phyloP scores from a whole-genome alignment of 345 rosid species.

The Clausena lansium region DNA sequence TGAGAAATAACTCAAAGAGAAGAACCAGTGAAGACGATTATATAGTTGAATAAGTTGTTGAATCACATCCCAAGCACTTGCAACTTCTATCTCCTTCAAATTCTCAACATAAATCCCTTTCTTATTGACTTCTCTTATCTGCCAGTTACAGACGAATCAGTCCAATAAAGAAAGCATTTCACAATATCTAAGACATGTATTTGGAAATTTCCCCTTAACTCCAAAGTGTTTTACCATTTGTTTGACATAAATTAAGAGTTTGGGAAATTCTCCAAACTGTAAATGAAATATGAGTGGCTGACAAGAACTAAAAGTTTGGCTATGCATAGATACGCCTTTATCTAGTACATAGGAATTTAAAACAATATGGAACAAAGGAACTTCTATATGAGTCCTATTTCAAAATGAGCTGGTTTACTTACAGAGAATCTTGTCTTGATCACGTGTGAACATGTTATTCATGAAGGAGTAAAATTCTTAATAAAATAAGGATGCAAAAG shows the following conservation, averaged over 20 bases:
- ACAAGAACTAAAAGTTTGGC: not conserved
- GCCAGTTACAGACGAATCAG: constrained; percentile 5
- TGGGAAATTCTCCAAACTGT: not conserved
- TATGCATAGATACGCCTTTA: not conserved
- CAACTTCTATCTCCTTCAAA: constrained; percentile 88
- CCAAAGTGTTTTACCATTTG: not conserved
- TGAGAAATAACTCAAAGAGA: not conserved
- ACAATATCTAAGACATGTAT: not conserved
- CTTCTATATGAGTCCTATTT: not conserved
- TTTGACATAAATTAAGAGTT: not conserved
- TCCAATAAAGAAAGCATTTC: not conserved
- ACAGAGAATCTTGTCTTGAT: not conserved
- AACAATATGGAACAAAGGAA: not conserved
- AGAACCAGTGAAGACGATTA: not conserved
- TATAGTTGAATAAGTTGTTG: constrained; percentile 83
- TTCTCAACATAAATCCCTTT: constrained; percentile 95
- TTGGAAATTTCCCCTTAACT: not conserved
- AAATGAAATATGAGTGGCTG: not conserved
- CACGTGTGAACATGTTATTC: not conserved
- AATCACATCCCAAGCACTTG: constrained; percentile 83
- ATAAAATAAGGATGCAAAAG: not conserved
- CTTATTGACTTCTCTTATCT: constrained; percentile 93
- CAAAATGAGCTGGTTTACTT: not conserved
- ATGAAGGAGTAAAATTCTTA: not conserved
- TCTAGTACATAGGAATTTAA: not conserved